Percentiles rank a stretch among this genome's conserved stretches.
Evolutionary conservation across 164 flowering plant species (phyloP).

Genomic region (Chloranthus sessilifolius): DNA sequence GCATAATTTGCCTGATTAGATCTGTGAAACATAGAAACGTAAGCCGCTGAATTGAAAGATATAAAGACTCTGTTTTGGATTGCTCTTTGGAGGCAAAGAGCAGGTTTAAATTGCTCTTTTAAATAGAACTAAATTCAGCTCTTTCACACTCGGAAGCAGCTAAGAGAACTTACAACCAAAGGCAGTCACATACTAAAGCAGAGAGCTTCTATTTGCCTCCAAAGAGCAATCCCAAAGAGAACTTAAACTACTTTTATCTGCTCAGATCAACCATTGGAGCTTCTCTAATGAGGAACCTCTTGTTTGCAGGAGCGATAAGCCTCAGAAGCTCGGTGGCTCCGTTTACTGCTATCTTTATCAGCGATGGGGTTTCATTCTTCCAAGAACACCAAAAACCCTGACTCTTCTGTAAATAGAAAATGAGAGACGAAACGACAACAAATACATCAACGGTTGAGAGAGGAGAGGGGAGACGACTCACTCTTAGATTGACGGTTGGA

Average conservation of each 20-base stretch:
- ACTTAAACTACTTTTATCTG: background rate
- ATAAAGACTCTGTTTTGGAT: too few species aligned
- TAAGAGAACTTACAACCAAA: background rate
- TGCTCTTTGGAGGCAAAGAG: background rate
- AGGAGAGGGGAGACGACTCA: background rate
- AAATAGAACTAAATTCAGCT: background rate
- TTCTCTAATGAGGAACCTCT: slow-evolving; percentile 16
- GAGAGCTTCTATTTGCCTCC: too few species aligned
- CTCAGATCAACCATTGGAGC: background rate
- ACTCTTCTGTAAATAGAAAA: slow-evolving; percentile 16
- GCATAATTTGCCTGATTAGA: slow-evolving; percentile 15
- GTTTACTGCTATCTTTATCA: slow-evolving; percentile 55
- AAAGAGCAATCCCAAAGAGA: too few species aligned
- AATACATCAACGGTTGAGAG: background rate
- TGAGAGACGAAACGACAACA: background rate
- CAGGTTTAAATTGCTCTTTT: background rate
- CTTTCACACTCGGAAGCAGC: background rate
- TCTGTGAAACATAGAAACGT: slow-evolving; percentile 16
- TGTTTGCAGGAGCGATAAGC: slow-evolving; percentile 30
- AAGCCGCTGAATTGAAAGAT: background rate
- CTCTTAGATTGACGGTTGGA: slow-evolving; percentile 3
- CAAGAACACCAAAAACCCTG: slow-evolving; percentile 31
- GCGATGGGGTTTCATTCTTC: slow-evolving; percentile 30
- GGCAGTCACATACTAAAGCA: too few species aligned
- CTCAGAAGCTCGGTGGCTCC: slow-evolving; percentile 72